Conservation (phyloP, 1,284 basidiomycete species). For the Sporisorium sorghi region DNA sequence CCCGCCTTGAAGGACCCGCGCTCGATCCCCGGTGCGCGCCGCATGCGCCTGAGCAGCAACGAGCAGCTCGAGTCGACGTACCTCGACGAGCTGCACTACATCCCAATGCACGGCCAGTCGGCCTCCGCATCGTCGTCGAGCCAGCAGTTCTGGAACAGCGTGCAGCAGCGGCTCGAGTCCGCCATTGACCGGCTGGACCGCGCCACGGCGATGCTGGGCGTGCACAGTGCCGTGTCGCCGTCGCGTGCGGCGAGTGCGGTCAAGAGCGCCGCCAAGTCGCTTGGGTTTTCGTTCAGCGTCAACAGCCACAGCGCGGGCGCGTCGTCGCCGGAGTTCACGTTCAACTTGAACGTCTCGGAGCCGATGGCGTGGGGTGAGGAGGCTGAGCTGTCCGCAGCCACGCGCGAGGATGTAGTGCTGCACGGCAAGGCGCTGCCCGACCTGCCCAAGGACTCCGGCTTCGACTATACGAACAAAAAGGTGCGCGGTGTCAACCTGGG, state of each 20-base stretch:
- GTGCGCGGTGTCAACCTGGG: slow-evolving; percentile 67
- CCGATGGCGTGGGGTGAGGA: slow-evolving; percentile 47
- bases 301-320: slow-evolving; percentile 23
- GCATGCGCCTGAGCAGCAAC: slow-evolving; percentile 49
- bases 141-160: slow-evolving; percentile 50
- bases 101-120: slow-evolving; percentile 14
- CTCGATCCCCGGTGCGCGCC: slow-evolving; percentile 28
- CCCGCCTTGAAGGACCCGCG: slow-evolving; percentile 43
- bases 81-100: slow-evolving; percentile 49
- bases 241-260: slow-evolving; percentile 35
- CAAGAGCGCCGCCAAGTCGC: slow-evolving; percentile 44
- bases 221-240: slow-evolving; percentile 26
- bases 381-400: slow-evolving; percentile 33
- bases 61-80: slow-evolving; percentile 45
- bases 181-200: slow-evolving; percentile 42
- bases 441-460: slow-evolving; percentile 53
- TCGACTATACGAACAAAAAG: slow-evolving; percentile 52
- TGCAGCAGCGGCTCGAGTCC: slow-evolving; percentile 44
- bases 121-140: slow-evolving; percentile 30
- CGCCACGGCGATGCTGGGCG: slow-evolving; percentile 35
- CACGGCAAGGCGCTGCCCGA: slow-evolving; percentile 30
- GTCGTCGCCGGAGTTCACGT: slow-evolving; percentile 36
- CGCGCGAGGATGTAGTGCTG: slow-evolving; percentile 27
- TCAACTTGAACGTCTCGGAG: slow-evolving; percentile 50
- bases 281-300: slow-evolving; percentile 46